Evolutionary conservation across 2,329 filamentous ascomycete genomes (phyloP), one percentile per base, ranked within the genome.

Genomic region (Alternaria sp.): DNA sequence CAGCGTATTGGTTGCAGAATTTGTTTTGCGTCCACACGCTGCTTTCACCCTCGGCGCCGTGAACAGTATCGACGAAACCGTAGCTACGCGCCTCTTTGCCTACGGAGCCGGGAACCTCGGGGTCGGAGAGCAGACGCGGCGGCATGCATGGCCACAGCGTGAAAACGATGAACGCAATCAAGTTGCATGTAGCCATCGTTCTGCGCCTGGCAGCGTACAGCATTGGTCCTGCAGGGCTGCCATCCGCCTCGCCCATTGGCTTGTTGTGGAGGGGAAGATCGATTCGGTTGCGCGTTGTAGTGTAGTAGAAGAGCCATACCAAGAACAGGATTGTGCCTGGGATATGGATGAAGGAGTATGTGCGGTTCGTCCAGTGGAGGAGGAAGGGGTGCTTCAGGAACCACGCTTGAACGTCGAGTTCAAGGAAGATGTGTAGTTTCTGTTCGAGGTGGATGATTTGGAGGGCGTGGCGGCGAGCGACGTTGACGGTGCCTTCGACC

Each of bases 261-360:
- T 82, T 82, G 46, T 79, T 81, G 6, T 74, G 64, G 33, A 81
- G 81, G 20, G 76, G 72, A 14, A 82, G 79, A 60, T 82, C 75
- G 33, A 80, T 75, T 30, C 85, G 82, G 74, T 87, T 87, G 55
- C 85, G 84, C 8, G 88, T 89, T 23, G 88, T 91, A 50, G 89
- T 92, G 75, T 90, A 86, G 80, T 90, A 91, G 81, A 88, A 93
- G 5, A 93, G 84, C 74, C 87, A 86, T 41, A 88, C 84, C 23
- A 88, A 82, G 73, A 92, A 93, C 47, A 90, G 84, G 68, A 93
- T 92, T 6, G 90, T 92, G 14, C 90, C 90, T 1, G 90, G 91
- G 61, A 93, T 93, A 77, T 93, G 91, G 72, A 93, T 92, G 79
- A 92, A 92, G 6, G 90, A 92, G 80, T 93, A 93, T 26, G 87